Evolutionary conservation across 768 basidiomycete genomes (phyloP), one percentile per base, ranked within the genome.

Genomic region (Panaeolus papilionaceus): DNA sequence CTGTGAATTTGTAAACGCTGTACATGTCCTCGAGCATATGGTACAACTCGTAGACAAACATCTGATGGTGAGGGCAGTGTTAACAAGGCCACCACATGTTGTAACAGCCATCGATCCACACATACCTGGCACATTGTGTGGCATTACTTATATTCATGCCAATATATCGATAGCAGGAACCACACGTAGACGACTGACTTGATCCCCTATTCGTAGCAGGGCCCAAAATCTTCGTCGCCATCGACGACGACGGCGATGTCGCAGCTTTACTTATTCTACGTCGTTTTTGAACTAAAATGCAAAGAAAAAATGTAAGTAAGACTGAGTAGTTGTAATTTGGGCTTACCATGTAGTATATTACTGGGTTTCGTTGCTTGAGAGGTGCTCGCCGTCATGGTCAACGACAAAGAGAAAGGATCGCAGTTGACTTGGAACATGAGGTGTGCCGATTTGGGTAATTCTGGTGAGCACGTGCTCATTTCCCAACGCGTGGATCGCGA

Each of bases 321-420:
- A 16, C 7, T 58, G 3, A 28, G 4, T 14, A 2, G 16, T 9
- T 12, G 6, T 28, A 12, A 33, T 33, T 28, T 14, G 11, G 6
- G 33, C 54, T 28, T n/a, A 33, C 54, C 54, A 58, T 58, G 54
- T 16, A 33, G 12, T 58, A 37, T 7, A 16, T 28, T 58, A 23
- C 14, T 58, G 33, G 54, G 14, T 58, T 58, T 58, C 14, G 16
- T 16, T 4, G 11, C 11, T 58, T 28, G 26, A 16, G 14, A 58
- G 28, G 26, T 58, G 28, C 54, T 58, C 54, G 54, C 54, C 20
- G 54, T 58, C 54, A 58, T 58, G 26, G 54, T 58, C 54, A 58
- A 28, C 12, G 54, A 14, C 54, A 58, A 33, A 28, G 23, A 51
- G n/a, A 51, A 44, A 44, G 47, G 54, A 16, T 12, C 8, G 33